These are phyloP conservation scores for Phytophthora pisi DNA, from an alignment of 352 stramenopile genomes.

Conservation along the genomic window DNA sequence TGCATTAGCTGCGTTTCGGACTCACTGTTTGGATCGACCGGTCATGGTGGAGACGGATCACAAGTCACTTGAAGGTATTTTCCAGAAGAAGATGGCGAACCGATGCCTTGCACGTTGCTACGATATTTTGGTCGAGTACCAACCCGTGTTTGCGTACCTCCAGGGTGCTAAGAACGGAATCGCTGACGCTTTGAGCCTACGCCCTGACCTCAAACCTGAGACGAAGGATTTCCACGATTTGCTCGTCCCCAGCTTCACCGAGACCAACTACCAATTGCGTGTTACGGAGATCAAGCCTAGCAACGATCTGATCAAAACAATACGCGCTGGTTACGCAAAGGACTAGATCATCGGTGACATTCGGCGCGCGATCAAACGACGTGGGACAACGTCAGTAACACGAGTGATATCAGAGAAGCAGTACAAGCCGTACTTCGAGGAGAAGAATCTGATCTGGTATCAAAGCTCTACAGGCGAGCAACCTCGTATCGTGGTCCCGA, in stretches of 20 bases:
- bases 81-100: not conserved
- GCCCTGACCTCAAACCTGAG: not conserved
- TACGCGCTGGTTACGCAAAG: not conserved
- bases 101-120: not conserved
- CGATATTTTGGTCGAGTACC: not conserved
- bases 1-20: not conserved
- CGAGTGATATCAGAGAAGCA: not conserved
- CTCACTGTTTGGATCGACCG: not conserved
- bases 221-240: not conserved
- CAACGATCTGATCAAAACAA: not conserved
- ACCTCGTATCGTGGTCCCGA: not conserved
- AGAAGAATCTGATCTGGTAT: not conserved
- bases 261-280: not conserved
- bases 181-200: not conserved
- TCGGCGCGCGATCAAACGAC: not conserved
- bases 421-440: not conserved
- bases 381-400: not conserved
- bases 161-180: not conserved
- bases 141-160: not conserved
- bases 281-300: not conserved
- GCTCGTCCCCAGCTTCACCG: not conserved
- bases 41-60: not conserved
- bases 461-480: conserved; percentile 1
- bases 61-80: not conserved
- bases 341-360: not conserved